These are phyloP conservation scores for Pseudogymnoascus sp. DNA, from an alignment of 2,329 filamentous ascomycete genomes.

Conservation along the genomic window DNA sequence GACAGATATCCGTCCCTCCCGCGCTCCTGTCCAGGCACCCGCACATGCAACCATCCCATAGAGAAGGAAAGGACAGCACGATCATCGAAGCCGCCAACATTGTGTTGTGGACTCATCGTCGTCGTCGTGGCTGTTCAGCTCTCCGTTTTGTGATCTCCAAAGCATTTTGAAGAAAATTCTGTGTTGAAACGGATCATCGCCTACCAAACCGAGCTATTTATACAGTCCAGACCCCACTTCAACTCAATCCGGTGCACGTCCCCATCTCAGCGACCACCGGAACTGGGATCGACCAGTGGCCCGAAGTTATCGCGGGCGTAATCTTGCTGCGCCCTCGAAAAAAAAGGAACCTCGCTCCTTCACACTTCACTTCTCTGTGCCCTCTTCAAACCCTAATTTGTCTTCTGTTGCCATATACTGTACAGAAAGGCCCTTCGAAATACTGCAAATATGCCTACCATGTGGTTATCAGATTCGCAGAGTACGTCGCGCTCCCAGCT, in stretches of 20 bases:
- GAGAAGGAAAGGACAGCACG: neutral
- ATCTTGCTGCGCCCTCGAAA: constrained; percentile 7
- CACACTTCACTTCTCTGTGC: neutral
- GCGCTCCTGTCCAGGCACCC: neutral
- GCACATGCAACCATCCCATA: neutral
- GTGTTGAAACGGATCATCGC: constrained; percentile 6
- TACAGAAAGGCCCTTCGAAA: neutral
- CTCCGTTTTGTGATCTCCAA: neutral
- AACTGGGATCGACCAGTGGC: constrained; percentile 1
- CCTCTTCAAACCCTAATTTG: neutral
- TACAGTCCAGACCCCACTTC: neutral
- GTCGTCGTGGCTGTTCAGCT: neutral
- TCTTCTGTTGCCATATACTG: neutral
- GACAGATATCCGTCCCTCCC: constrained; percentile 1
- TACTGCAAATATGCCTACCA: constrained; percentile 39
- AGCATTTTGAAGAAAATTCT: neutral
- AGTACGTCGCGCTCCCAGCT: constrained; percentile 50
- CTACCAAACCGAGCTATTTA: neutral
- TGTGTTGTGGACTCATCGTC: neutral
- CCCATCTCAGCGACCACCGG: neutral
- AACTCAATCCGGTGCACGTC: constrained; percentile 8
- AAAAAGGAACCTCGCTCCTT: neutral
- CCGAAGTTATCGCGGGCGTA: constrained; percentile 1
- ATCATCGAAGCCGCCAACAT: neutral
- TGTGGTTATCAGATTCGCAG: constrained; percentile 95